Percentiles rank a stretch among this genome's conserved stretches.
Evolutionary conservation across 768 basidiomycete genomes (phyloP).

Genomic region (Termitomyces sp.): DNA sequence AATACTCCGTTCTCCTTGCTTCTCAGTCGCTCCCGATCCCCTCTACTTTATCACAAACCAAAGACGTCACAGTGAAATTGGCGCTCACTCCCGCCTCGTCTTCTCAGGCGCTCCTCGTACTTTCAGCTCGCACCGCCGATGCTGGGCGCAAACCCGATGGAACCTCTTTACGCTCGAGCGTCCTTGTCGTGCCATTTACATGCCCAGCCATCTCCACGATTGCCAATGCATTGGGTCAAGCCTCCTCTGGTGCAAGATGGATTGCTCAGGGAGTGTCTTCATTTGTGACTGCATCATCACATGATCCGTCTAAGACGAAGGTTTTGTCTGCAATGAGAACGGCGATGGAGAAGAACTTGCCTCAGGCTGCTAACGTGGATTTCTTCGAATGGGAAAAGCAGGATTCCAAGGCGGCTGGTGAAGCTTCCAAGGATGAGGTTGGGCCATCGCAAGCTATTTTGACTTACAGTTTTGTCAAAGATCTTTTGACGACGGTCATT

Average conservation of each 20-base stretch:
- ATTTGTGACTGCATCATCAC: not conserved
- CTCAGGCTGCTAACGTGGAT: conserved; percentile 47
- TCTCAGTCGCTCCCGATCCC: conserved; percentile 47
- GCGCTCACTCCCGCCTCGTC: conserved; percentile 25
- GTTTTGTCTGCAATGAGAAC: conserved; percentile 19
- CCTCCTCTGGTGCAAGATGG: conserved; percentile 13
- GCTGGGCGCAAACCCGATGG: conserved; percentile 16
- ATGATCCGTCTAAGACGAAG: conserved; percentile 15
- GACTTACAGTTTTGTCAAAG: conserved; percentile 52
- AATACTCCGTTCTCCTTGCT: conserved; percentile 59
- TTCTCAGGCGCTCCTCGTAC: conserved; percentile 47
- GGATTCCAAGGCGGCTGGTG: conserved; percentile 20
- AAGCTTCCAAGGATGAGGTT: not conserved
- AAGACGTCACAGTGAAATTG: conserved; percentile 23
- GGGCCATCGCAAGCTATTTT: conserved; percentile 7
- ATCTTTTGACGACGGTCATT: conserved; percentile 47
- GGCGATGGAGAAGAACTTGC: conserved; percentile 25
- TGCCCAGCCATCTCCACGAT: conserved; percentile 54
- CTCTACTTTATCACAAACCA: conserved; percentile 26
- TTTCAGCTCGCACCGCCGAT: conserved; percentile 30
- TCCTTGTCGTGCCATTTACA: conserved; percentile 55
- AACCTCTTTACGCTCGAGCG: conserved; percentile 36
- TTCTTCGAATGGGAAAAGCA: conserved; percentile 59
- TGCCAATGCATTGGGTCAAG: conserved; percentile 20
- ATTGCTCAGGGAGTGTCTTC: conserved; percentile 3